Evolutionary conservation across 768 basidiomycete genomes (phyloP), one percentile per base, ranked within the genome.

Genomic region (Grammothele lineata): DNA sequence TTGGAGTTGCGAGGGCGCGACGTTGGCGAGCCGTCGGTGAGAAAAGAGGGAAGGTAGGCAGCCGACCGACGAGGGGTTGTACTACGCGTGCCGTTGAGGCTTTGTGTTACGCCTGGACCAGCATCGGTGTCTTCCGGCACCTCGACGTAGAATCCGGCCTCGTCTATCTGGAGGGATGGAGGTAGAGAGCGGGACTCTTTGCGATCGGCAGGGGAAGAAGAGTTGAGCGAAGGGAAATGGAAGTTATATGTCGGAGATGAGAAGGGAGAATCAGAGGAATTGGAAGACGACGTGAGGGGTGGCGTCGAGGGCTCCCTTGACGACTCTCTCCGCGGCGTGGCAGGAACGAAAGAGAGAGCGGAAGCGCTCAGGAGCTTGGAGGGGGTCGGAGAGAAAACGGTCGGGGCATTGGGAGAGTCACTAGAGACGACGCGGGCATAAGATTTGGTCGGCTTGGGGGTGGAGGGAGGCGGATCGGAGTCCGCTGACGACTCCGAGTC

Each of bases 71-170:
- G 60, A 49, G 60, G 63, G 22, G 64, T 62, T 2, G 63, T 53
- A 19, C 65, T 62, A 7, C 66, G 62, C 27, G 64, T 58, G 36
- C 60, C 55, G 48, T 69, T 66, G 22, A 46, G 39, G 27, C 45
- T 47, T 39, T 51, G 36, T 39, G 46, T 41, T 44, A 48, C 2
- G 41, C 37, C 42, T 12, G 19, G 24, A 3, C 7, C 25, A 19
- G 9, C 25, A 10, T 52, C 36, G 6, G 18, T 7, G 14, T 52
- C 38, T 17, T 58, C 54, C 32, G 62, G 42, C 5, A 70, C 66
- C 40, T 74, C 73, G 27, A 69, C 44, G 52, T 73, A 74, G 57
- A 79, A 75, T 1, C 74, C 78, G 35, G 74, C 69, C 19, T 76
- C 77, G 45, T 79, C 78, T 55, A 76, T 80, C 62, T 72, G 71